These are phyloP conservation scores for Penicillium goetzii DNA, from an alignment of 495 filamentous ascomycete species.

Conservation along the genomic window DNA sequence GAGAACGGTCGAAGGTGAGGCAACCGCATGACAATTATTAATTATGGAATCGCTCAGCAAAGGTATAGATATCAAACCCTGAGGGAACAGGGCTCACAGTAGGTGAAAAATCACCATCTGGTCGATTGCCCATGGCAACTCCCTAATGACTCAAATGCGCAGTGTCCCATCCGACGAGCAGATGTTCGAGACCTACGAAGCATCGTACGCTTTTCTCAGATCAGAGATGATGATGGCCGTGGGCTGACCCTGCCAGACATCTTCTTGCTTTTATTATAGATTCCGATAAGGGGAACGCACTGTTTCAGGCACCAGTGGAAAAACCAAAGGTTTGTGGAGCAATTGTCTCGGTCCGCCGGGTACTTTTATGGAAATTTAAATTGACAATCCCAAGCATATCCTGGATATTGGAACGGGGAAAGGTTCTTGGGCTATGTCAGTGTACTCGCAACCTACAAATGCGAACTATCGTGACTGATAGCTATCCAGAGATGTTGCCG, in stretches of 20 bases:
- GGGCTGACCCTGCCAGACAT: conserved; percentile 12
- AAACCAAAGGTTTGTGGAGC: conserved; percentile 5
- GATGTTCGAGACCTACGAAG: conserved; percentile 32
- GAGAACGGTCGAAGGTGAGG: not conserved
- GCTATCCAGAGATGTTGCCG: conserved; percentile 29
- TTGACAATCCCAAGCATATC: conserved; percentile 15
- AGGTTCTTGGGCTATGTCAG: conserved; percentile 38
- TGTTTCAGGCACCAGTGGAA: conserved; percentile 20
- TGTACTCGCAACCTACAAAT: not conserved
- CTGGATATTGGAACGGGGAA: conserved; percentile 35
- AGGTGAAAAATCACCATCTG: not conserved
- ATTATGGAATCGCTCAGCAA: not conserved
- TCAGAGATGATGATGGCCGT: not conserved
- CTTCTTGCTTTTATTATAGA: conserved; percentile 20
- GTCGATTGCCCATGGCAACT: not conserved
- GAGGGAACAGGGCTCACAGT: not conserved
- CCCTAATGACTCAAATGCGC: not conserved
- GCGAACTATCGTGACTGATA: not conserved
- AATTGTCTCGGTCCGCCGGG: not conserved
- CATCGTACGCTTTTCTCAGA: not conserved
- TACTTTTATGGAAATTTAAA: not conserved
- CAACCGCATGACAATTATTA: not conserved
- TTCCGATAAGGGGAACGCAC: conserved; percentile 18
- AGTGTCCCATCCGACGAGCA: conserved; percentile 28
- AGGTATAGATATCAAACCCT: not conserved